Percentiles rank a stretch among this genome's conserved stretches.
Conservation (phyloP, 2,329 filamentous ascomycete species). For the Botrytis paeoniae region DNA sequence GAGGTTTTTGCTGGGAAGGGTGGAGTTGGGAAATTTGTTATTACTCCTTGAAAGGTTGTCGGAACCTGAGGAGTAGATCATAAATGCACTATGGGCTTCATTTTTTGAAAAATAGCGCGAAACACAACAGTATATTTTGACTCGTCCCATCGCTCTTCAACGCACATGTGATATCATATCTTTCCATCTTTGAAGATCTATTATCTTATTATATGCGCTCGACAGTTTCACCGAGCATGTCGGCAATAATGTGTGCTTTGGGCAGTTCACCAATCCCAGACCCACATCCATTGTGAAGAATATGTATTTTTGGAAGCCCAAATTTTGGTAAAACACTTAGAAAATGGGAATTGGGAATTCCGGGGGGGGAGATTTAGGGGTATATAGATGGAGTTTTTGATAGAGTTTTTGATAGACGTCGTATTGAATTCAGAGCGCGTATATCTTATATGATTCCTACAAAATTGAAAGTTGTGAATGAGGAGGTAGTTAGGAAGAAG, state of each 20-base stretch:
- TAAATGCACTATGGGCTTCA: not conserved
- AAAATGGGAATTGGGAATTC: too few relatives aligned
- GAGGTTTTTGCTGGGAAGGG: not conserved
- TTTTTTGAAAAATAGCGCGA: not conserved
- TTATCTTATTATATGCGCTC: not conserved
- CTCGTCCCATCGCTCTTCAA: not conserved
- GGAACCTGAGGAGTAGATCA: not conserved
- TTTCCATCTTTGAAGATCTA: not conserved
- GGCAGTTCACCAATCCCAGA: not conserved
- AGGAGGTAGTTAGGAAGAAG: too few relatives aligned
- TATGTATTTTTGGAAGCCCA: not conserved
- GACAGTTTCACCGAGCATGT: not conserved
- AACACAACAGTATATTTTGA: not conserved
- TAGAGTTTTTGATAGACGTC: too few relatives aligned
- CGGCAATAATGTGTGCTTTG: not conserved
- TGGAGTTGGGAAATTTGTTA: not conserved
- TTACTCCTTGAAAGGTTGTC: not conserved
- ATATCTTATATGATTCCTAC: too few relatives aligned
- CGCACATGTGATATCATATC: not conserved
- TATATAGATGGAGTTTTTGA: too few relatives aligned
- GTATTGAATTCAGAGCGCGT: too few relatives aligned
- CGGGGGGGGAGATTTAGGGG: too few relatives aligned
- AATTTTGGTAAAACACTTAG: not conserved
- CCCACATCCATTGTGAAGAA: not conserved
- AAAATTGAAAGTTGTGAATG: too few relatives aligned